These are phyloP conservation scores for Sorghum bicolor DNA, from an alignment of 176 grass and related monocot species.

Conservation along the genomic window Sorghum_bicolor_NCBIv3 NC_012873.2:3466001-3466500, in stretches of 20 bases:
- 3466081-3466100: constrained; percentile 81
- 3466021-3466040: constrained; percentile 25
- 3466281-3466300: constrained; percentile 74
- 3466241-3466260: constrained; percentile 72
- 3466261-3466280: constrained; percentile 81
- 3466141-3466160: constrained; percentile 87
- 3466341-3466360: constrained; percentile 85
- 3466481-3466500: constrained; percentile 83
- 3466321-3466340: constrained; percentile 78
- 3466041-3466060: constrained; percentile 49
- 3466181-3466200: constrained; percentile 92
- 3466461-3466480: constrained; percentile 80
- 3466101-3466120: constrained; percentile 74
- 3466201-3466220: constrained; percentile 99
- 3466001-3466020: constrained; percentile 33
- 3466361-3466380: constrained; percentile 95
- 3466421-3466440: constrained; percentile 97
- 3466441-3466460: constrained; percentile 96
- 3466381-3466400: constrained; percentile 92
- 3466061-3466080: constrained; percentile 67
- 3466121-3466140: constrained; percentile 86
- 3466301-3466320: constrained; percentile 78
- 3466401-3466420: constrained; percentile 91
- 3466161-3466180: constrained; percentile 64
- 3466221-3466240: constrained; percentile 61